These are phyloP conservation scores for Penicillium paxilli DNA, from an alignment of 495 filamentous ascomycete species.

Conservation along the genomic window DNA sequence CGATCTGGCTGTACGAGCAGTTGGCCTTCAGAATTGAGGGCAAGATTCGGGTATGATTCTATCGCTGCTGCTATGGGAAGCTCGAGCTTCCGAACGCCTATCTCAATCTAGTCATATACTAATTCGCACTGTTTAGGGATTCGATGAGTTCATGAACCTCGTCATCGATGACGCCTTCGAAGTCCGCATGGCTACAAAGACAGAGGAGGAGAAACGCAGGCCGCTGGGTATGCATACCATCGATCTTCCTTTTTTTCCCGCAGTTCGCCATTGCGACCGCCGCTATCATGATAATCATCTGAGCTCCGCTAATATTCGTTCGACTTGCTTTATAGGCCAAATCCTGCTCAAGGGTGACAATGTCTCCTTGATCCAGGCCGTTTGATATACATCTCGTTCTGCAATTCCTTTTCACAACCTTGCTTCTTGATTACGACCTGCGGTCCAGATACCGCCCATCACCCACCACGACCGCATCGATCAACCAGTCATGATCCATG, in stretches of 20 bases:
- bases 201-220: conserved; percentile 74
- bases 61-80: not conserved
- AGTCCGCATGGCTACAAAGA: conserved; percentile 82
- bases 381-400: conserved; percentile 31
- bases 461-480: conserved; percentile 68
- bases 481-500: conserved; percentile 61
- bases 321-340: conserved; percentile 70
- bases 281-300: not conserved
- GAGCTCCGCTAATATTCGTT: not conserved
- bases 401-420: not conserved
- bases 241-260: no score
- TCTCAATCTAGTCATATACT: not conserved
- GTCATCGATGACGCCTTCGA: conserved; percentile 95
- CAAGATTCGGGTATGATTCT: conserved; percentile 73
- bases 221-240: conserved; percentile 66
- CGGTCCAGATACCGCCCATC: conserved; percentile 45
- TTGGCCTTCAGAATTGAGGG: conserved; percentile 90
- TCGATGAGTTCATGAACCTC: conserved; percentile 99
- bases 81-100: not conserved
- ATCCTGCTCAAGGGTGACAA: conserved; percentile 98
- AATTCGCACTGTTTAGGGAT: conserved; percentile 57
- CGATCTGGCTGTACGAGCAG: conserved; percentile 97
- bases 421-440: conserved; percentile 26
- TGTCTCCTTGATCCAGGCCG: conserved; percentile 86
- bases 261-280: not conserved